These are phyloP conservation scores for Phialophora expanda DNA, from an alignment of 2,329 filamentous ascomycete genomes.

Conservation along the genomic window DNA sequence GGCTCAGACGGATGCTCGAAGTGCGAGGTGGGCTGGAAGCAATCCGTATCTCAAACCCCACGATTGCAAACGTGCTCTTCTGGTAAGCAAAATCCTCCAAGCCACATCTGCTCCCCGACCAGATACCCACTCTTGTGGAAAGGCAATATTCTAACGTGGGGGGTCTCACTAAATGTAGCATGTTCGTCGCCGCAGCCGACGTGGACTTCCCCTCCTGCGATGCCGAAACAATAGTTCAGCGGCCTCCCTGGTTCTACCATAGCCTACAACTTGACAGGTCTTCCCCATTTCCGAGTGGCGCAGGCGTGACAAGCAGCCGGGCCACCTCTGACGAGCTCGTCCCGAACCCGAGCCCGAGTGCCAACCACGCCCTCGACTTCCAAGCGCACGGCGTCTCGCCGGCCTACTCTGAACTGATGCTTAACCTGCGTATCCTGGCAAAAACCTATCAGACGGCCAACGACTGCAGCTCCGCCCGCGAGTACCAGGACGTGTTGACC, in stretches of 20 bases:
- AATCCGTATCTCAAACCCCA: conserved; percentile 18
- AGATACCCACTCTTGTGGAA: background rate
- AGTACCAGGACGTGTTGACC: conserved; percentile 21
- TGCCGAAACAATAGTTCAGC: conserved; percentile 3
- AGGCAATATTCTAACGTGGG: background rate
- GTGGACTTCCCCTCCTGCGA: conserved; percentile 19
- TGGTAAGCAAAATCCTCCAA: background rate
- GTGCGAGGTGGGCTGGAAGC: conserved; percentile 17
- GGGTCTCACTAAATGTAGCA: background rate
- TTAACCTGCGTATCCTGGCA: conserved; percentile 21
- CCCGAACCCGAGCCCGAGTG: conserved; percentile 11
- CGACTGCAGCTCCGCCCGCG: conserved; percentile 17
- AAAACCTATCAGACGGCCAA: conserved; percentile 20
- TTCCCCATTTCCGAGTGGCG: background rate
- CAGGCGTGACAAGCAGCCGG: background rate
- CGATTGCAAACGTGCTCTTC: conserved; percentile 18
- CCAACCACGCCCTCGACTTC: conserved; percentile 13
- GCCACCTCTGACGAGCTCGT: background rate
- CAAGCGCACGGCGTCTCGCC: conserved; percentile 13
- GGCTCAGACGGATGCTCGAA: conserved; percentile 18
- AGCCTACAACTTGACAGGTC: conserved; percentile 9
- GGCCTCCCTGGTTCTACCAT: conserved; percentile 19
- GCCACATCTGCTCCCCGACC: background rate
- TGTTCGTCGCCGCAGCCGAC: conserved; percentile 19
- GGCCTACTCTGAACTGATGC: conserved; percentile 20